A percentile compares a stretch with the other conserved stretches of the same genome.
phyloP scores from a whole-genome alignment of 202 grass and related monocot species.

The Carex sylvatica region DNA sequence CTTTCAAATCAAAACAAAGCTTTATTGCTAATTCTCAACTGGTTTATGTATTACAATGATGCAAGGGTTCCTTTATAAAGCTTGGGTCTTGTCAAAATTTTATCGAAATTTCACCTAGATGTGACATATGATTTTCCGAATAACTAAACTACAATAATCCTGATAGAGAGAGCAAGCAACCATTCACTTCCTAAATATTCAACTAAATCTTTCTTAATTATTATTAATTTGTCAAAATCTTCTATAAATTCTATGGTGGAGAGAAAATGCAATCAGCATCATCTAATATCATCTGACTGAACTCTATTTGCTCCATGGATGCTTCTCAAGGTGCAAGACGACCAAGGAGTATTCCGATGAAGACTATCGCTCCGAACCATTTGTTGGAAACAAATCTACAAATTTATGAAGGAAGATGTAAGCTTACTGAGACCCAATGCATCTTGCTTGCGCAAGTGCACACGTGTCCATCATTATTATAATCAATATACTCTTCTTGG shows the following conservation, averaged over 20 bases:
- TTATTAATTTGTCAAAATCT: no score
- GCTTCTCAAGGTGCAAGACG: conserved; percentile 26
- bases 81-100: background rate
- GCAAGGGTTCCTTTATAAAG: background rate
- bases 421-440: background rate
- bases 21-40: background rate
- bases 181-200: no score
- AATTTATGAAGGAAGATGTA: background rate
- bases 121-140: background rate
- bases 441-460: background rate
- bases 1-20: no score
- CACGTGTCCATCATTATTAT: background rate
- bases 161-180: background rate
- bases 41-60: background rate
- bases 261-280: no score
- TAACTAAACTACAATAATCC: background rate
- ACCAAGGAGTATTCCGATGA: conserved; percentile 43
- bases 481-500: background rate
- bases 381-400: conserved; percentile 49
- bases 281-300: no score
- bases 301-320: no score
- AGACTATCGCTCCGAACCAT: conserved; percentile 39
- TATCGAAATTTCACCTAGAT: background rate
- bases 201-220: no score
- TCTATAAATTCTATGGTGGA: no score